A percentile compares a stretch with the other conserved stretches of the same genome.
Evolutionary conservation across 106 monocot genomes (phyloP).

Genomic region (Platanthera guangdongensis): DNA sequence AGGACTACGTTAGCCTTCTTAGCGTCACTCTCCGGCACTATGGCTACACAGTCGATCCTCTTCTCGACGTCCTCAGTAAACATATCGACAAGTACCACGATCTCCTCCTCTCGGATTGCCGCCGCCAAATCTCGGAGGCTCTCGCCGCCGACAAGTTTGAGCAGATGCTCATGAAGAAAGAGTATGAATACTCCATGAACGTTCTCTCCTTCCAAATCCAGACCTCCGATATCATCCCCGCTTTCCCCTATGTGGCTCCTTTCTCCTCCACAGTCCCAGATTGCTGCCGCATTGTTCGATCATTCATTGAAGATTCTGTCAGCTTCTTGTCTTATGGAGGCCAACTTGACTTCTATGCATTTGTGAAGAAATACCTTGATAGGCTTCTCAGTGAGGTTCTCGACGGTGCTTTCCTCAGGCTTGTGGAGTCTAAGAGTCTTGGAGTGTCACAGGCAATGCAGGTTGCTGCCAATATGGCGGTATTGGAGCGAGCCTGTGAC

Average conservation of each 20-base stretch:
- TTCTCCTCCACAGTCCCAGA: slow-evolving; percentile 86
- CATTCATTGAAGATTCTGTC: slow-evolving; percentile 90
- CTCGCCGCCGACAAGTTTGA: slow-evolving; percentile 72
- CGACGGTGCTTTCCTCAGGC: slow-evolving; percentile 60
- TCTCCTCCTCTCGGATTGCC: slow-evolving; percentile 81
- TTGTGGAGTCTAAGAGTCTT: slow-evolving; percentile 45
- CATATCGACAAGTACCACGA: slow-evolving; percentile 98
- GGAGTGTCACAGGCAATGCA: slow-evolving; percentile 93
- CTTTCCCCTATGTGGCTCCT: slow-evolving; percentile 89
- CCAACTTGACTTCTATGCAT: slow-evolving; percentile 65
- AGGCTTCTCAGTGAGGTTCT: slow-evolving; percentile 62
- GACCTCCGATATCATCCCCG: slow-evolving; percentile 78
- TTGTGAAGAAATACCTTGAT: slow-evolving; percentile 85
- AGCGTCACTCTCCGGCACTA: slow-evolving; percentile 69
- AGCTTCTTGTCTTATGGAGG: slow-evolving; percentile 96
- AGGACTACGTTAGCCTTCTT: slow-evolving; percentile 79
- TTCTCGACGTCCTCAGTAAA: slow-evolving; percentile 74
- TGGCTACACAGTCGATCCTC: slow-evolving; percentile 61
- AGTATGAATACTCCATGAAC: slow-evolving; percentile 99
- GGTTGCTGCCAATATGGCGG: slow-evolving; percentile 90
- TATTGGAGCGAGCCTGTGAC: slow-evolving; percentile 84
- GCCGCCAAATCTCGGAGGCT: slow-evolving; percentile 73
- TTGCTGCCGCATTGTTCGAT: slow-evolving; percentile 82
- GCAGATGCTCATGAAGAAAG: slow-evolving; percentile 97
- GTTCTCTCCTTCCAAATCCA: slow-evolving; percentile 89